These are phyloP conservation scores for Lepiota venenata DNA, from an alignment of 768 basidiomycete genomes.

Conservation along the genomic window DNA sequence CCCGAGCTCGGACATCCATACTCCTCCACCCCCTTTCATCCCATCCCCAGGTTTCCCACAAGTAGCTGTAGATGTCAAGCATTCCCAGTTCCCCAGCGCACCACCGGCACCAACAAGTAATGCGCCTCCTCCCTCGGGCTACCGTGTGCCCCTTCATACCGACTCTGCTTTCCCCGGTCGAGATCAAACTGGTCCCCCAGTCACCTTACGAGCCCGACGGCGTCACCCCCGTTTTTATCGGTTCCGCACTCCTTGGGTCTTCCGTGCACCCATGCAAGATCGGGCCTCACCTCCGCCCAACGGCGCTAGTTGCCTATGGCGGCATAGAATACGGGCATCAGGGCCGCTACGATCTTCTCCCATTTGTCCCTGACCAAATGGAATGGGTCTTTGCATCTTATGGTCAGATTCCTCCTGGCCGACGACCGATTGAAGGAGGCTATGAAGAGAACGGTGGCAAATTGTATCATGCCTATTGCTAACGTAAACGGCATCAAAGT, in stretches of 20 bases:
- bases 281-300: conserved; percentile 49
- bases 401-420: conserved; percentile 56
- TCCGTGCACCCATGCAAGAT: conserved; percentile 87
- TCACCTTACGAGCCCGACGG: conserved; percentile 58
- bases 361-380: conserved; percentile 65
- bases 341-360: conserved; percentile 74
- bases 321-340: conserved; percentile 56
- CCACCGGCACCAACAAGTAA: background rate
- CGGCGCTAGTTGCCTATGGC: conserved; percentile 58
- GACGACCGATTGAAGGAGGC: conserved; percentile 66
- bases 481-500: conserved; percentile 48
- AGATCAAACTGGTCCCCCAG: conserved; percentile 43
- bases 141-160: conserved; percentile 53
- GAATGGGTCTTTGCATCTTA: conserved; percentile 65
- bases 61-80: background rate
- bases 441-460: conserved; percentile 67
- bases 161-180: conserved; percentile 40
- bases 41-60: conserved; percentile 7
- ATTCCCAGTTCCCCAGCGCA: background rate
- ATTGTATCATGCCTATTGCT: conserved; percentile 67
- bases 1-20: conserved; percentile 10
- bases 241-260: conserved; percentile 63
- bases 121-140: conserved; percentile 58
- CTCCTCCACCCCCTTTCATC: conserved; percentile 16
- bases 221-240: conserved; percentile 59